These are phyloP conservation scores for Arachnomyces sp. DNA, from an alignment of 2,329 filamentous ascomycete species.

Conservation along the genomic window DNA sequence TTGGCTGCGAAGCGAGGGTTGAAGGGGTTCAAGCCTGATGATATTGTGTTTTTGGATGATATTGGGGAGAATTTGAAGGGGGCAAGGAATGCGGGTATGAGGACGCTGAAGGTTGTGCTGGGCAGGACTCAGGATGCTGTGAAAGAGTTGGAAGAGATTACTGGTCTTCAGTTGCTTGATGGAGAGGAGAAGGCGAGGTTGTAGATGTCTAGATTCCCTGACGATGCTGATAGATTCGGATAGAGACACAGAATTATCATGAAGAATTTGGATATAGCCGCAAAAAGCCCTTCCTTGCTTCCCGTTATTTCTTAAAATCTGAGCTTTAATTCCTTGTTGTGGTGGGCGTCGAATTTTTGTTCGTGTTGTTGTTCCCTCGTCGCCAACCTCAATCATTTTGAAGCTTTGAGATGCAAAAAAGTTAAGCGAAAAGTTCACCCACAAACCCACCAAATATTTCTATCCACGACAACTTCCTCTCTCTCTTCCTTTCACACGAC, in stretches of 20 bases:
- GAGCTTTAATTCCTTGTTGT: slow-evolving; percentile 1
- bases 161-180: slow-evolving; percentile 50
- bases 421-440: slow-evolving; percentile 35
- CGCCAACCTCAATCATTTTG: slow-evolving; percentile 27
- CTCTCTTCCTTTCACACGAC: slow-evolving; percentile 26
- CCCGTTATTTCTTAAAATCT: neutral
- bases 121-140: slow-evolving; percentile 75
- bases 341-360: slow-evolving; percentile 5
- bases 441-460: slow-evolving; percentile 32
- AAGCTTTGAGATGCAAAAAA: slow-evolving; percentile 27
- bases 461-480: slow-evolving; percentile 18
- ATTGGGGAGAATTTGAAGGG: slow-evolving; percentile 89
- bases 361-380: slow-evolving; percentile 20
- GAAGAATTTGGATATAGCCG: neutral
- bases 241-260: neutral
- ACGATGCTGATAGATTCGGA: neutral
- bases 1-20: slow-evolving; percentile 51
- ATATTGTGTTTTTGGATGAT: slow-evolving; percentile 84
- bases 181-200: slow-evolving; percentile 28
- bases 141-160: slow-evolving; percentile 65
- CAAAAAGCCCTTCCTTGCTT: neutral
- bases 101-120: slow-evolving; percentile 75
- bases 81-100: slow-evolving; percentile 64
- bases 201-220: slow-evolving; percentile 10
- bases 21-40: slow-evolving; percentile 49